Base-by-base conservation (phyloP, 345 rosid species). In the Geranium brycei region DNA sequence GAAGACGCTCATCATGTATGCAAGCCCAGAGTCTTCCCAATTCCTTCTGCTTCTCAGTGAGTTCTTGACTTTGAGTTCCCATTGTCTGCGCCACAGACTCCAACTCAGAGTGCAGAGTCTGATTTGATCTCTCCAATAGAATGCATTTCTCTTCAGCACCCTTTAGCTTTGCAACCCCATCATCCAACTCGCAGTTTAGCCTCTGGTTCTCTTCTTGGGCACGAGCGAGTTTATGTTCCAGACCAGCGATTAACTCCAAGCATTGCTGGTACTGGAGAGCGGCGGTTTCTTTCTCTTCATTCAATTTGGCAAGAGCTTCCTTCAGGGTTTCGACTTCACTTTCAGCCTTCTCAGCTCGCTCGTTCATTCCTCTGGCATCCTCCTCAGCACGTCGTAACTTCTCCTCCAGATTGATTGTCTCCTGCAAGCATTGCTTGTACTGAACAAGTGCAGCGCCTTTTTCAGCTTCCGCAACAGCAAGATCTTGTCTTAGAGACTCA, bases 31-130 rank as follows among this genome's bases (percentile, higher is more conserved):
- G 83, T 65, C 74, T 83, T 59, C 91, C 91, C 81, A 88, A 67
- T 76, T 93, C 97, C 78, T 81, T 77, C 83, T 93, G 91, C 76
- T 90, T 93, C 72, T 87, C 97, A 3, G 83, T 81, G 65, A 93
- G 82, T 65, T 90, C 96, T 28, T 81, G 78, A 66, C 80, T 83
- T 81, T 86, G 95, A 69, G 71, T 67, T 17, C 82, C 89, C 71
- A 79, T 62, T 78, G 82, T 87, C 76, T 81, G 85, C 62, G 68
- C 62, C 63, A 77, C 60, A 68, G 86, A 76, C 75, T 86, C 91
- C 75, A 90, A 61, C 66, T 90, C 96, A 23, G 86, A 73, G 59
- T 86, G 85, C 68, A 90, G 76, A 68, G 80, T 82, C 66, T 86
- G 83, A 78, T 88, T 90, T 51, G 96, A 83, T 63, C 64, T 81